A percentile compares a stretch with the other conserved stretches of the same genome.
Evolutionary conservation across 371 early-diverging fungal species (phyloP).

Genomic region (Mucor racemosus): DNA sequence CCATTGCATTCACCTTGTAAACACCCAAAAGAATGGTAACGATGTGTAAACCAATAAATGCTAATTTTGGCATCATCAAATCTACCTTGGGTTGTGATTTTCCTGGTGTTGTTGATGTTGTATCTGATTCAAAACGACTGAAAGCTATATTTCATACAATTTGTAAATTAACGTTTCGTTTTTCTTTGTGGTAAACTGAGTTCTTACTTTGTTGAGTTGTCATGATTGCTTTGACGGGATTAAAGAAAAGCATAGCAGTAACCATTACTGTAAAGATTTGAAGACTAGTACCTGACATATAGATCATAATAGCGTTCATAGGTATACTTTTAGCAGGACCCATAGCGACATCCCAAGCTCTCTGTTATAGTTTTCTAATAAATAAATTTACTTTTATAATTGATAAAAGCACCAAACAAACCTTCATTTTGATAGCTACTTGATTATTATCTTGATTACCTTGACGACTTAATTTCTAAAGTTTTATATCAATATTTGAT

Average conservation of each 20-base stretch:
- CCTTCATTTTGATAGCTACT: conserved; percentile 45
- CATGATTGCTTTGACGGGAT: conserved; percentile 83
- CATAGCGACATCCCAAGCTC: conserved; percentile 97
- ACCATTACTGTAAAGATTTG: conserved; percentile 96
- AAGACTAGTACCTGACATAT: conserved; percentile 95
- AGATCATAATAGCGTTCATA: conserved; percentile 98
- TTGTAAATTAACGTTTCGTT: neutral
- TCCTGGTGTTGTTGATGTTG: conserved; percentile 40
- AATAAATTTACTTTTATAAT: neutral
- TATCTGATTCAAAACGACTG: conserved; percentile 60
- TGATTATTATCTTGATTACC: conserved; percentile 26
- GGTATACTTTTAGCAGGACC: conserved; percentile 92
- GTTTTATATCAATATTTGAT: neutral
- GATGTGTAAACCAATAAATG: conserved; percentile 81
- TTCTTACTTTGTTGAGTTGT: conserved; percentile 67
- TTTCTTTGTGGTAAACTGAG: neutral
- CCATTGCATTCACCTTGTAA: conserved; percentile 93
- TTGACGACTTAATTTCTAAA: conserved; percentile 34
- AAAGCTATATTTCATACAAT: conserved; percentile 50
- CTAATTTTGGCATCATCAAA: conserved; percentile 78
- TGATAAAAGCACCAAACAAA: conserved; percentile 1
- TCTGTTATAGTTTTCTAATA: conserved; percentile 25
- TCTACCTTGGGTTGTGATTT: conserved; percentile 48
- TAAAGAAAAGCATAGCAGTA: conserved; percentile 93
- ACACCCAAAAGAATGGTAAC: conserved; percentile 83